Percentiles rank a stretch among this genome's conserved stretches.
Conservation (phyloP, 306 rosid species). For the Malus orientalis region DNA sequence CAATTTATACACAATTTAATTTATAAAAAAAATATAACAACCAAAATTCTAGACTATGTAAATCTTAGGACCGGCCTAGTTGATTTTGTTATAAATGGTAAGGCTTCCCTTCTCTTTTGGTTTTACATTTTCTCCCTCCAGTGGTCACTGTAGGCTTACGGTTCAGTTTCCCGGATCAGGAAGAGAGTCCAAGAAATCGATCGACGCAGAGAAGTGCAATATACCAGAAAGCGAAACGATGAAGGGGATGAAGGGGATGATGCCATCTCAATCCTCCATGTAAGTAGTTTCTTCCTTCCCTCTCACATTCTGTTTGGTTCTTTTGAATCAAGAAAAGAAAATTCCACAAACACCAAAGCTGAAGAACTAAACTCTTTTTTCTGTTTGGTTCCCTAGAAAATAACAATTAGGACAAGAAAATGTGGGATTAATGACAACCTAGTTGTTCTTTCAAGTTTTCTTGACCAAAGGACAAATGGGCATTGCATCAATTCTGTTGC, state of each 20-base stretch:
- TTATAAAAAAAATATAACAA: too few relatives aligned
- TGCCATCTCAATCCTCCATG: slow-evolving; percentile 4
- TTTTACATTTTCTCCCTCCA: neutral
- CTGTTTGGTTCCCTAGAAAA: slow-evolving; percentile 7
- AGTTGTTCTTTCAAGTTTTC: slow-evolving; percentile 2
- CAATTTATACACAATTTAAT: too few relatives aligned
- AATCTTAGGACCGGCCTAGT: too few relatives aligned
- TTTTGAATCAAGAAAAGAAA: neutral
- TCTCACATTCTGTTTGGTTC: neutral
- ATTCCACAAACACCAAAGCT: neutral
- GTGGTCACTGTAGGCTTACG: neutral
- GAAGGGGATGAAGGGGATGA: slow-evolving; percentile 13
- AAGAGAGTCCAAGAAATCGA: slow-evolving; percentile 7
- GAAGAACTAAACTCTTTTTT: neutral
- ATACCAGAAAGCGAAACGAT: neutral
- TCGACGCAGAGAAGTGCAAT: neutral
- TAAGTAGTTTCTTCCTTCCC: slow-evolving; percentile 5
- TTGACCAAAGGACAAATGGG: neutral
- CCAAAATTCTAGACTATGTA: too few relatives aligned
- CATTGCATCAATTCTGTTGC: neutral
- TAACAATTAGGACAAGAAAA: neutral
- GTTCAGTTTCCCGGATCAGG: neutral
- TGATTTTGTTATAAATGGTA: too few relatives aligned
- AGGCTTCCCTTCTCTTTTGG: neutral
- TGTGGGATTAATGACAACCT: neutral